Base-by-base conservation (phyloP, 306 rosid species). In the Notholithocarpus densiflorus region DNA sequence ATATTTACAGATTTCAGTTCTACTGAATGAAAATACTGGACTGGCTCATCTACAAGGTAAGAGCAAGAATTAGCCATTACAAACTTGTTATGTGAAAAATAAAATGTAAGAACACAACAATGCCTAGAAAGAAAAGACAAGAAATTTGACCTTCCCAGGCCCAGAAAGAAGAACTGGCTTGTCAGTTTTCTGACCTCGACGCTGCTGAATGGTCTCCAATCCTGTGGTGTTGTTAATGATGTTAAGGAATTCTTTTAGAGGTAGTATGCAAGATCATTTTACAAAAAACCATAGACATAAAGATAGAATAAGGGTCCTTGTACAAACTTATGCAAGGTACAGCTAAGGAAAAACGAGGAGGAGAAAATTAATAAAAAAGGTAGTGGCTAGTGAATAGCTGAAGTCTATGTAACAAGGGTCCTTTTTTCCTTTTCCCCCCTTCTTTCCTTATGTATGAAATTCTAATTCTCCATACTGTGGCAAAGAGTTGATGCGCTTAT, bases 91-190 rank as follows among this genome's bases (percentile, higher is more conserved):
- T 48, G 17, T 66, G 26, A 32, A 19, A 57, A 31, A 60, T 6
- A 32, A 45, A 14, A 60, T 56, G 24, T 11, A 20, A 7, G 26
- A 13, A 55, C 12, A 23, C 20, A 73, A 64, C 19, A 56, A 17
- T 27, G 4, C 23, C 73, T 65, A 52, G 45, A 68, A 75, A 82
- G 75, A 77, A 66, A 69, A 61, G 12, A 66, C 57, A 59, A 43
- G 27, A 74, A 61, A 78, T 27, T 83, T 68, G 72, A 91, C 98
- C 97, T 95, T 95, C 66, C 98, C 98, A 15, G 95, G 98, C 27
- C 98, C 97, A 1, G 88, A 85, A 51, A 95, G 98, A 74, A 95
- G 98, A 75, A 89, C 70, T 37, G 97, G 97, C 79, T 92, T 95
- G 68, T 90, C 90, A 21, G 95, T 91, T 68, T 77, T 86, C 87